Evolutionary conservation across 306 rosid genomes (phyloP).

Genomic region (Prunus salicina): DNA sequence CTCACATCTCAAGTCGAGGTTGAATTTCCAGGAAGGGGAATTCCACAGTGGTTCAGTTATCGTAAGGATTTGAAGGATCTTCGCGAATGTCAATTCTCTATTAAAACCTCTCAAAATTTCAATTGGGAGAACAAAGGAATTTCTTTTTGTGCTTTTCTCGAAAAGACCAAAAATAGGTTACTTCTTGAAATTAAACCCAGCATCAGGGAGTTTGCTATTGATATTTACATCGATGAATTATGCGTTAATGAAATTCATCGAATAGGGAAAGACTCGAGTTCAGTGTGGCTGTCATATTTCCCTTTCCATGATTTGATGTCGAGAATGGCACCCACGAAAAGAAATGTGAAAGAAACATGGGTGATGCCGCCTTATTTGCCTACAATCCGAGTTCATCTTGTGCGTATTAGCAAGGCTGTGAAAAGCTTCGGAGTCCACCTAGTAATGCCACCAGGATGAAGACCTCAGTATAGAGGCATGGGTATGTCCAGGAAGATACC

Average conservation of each 20-base stretch:
- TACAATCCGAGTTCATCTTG: neutral
- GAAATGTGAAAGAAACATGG: no score
- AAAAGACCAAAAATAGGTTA: neutral
- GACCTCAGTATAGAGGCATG: neutral
- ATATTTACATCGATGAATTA: fast-evolving
- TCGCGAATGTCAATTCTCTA: neutral
- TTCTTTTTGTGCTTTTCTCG: neutral
- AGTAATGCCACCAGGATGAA: neutral
- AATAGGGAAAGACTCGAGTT: no score
- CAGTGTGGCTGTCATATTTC: neutral
- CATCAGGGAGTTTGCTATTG: neutral
- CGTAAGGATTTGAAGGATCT: neutral
- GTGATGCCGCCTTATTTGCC: neutral
- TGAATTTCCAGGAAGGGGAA: neutral
- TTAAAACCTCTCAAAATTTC: neutral
- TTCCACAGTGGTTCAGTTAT: neutral
- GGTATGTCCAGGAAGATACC: neutral
- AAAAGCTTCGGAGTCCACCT: neutral
- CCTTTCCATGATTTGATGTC: neutral
- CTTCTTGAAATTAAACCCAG: fast-evolving
- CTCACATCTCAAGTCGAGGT: fast-evolving
- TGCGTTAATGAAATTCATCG: no score
- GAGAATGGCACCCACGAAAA: no score
- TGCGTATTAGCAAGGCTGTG: neutral
- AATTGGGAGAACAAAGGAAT: neutral